A percentile compares a stretch with the other conserved stretches of the same genome.
Evolutionary conservation across 1,139 yeast genomes (phyloP).

Genomic region (Candida dubliniensis): DNA sequence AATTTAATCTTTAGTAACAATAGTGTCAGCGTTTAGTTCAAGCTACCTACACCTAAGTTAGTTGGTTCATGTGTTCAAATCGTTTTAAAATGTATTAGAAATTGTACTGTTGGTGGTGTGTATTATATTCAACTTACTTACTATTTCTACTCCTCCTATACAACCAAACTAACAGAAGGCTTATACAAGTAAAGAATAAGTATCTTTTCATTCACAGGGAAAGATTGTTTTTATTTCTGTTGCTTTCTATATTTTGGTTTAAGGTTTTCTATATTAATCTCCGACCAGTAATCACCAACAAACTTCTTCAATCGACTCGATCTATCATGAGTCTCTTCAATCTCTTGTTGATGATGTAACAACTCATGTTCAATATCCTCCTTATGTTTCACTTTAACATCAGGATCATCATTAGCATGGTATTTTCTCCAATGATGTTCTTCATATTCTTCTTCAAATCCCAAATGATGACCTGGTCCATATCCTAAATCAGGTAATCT

Average conservation of each 20-base stretch:
- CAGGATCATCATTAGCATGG: slow-evolving; percentile 82
- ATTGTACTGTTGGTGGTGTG: no score
- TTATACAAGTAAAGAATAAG: no score
- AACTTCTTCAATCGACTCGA: slow-evolving; percentile 43
- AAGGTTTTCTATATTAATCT: slow-evolving; percentile 39
- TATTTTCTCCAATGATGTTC: slow-evolving; percentile 91
- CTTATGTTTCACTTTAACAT: slow-evolving; percentile 73
- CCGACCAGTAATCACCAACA: slow-evolving; percentile 29
- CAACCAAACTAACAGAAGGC: no score
- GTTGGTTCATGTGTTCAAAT: no score
- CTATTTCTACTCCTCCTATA: no score
- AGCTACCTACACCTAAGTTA: no score
- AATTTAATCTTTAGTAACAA: no score
- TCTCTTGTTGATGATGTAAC: slow-evolving; percentile 83
- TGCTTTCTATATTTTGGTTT: slow-evolving; percentile 30
- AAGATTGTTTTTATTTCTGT: background rate
- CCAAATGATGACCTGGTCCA: slow-evolving; percentile 97
- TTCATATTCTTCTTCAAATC: slow-evolving; percentile 90
- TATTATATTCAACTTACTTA: no score
- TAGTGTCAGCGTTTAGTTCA: no score
- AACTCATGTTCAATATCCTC: slow-evolving; percentile 91
- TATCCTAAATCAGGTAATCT: slow-evolving; percentile 88
- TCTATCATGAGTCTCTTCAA: slow-evolving; percentile 65
- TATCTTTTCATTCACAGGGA: no score
- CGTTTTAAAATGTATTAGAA: no score